A percentile compares a stretch with the other conserved stretches of the same genome.
Evolutionary conservation across 805 yeast genomes (phyloP).

Genomic region (Maudiozyma barnettii): DNA sequence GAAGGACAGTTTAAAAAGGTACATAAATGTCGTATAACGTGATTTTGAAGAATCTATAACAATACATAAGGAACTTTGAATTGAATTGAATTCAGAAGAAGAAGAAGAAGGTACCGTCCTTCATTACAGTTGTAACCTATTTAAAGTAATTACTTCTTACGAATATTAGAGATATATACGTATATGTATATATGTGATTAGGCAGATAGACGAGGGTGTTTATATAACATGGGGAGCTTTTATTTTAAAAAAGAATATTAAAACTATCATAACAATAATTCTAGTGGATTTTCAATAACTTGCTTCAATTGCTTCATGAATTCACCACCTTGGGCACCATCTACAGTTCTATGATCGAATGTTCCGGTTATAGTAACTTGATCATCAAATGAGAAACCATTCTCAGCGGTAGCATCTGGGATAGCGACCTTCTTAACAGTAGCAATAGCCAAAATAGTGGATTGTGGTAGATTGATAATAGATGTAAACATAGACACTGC

Average conservation of each 20-base stretch:
- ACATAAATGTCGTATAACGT: neutral
- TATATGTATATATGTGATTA: neutral
- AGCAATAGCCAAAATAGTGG: conserved; percentile 89
- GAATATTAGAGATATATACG: neutral
- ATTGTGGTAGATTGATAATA: conserved; percentile 95
- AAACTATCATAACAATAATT: conserved; percentile 58
- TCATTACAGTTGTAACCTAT: no score
- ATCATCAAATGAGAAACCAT: conserved; percentile 88
- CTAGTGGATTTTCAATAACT: conserved; percentile 92
- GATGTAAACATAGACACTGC: conserved; percentile 93
- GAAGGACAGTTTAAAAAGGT: neutral
- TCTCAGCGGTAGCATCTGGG: conserved; percentile 82
- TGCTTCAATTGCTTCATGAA: conserved; percentile 88
- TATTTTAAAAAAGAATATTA: neutral
- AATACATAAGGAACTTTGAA: no score
- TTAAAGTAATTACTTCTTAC: neutral
- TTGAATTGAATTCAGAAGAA: no score
- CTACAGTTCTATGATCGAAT: conserved; percentile 94
- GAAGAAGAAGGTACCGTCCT: no score
- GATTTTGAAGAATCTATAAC: neutral
- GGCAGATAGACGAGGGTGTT: neutral
- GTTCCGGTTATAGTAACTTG: conserved; percentile 90
- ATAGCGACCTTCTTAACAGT: conserved; percentile 88
- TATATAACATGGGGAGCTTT: neutral
- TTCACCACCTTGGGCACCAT: conserved; percentile 97